These are phyloP conservation scores for Blastobotrys petasosporus DNA, from an alignment of 1,139 yeast species.

Conservation along the genomic window DNA sequence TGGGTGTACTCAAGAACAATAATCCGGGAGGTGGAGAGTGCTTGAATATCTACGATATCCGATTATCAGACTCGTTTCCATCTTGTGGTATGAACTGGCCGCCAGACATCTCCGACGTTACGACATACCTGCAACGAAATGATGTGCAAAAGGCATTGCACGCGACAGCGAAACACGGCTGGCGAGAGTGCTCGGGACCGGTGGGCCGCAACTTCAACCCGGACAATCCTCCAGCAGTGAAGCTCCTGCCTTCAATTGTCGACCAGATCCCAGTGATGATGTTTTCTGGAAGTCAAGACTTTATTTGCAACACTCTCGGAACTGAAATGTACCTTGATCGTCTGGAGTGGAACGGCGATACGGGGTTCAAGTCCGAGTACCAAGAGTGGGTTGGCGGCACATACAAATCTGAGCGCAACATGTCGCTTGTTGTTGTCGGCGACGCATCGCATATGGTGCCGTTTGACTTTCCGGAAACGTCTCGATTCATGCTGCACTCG, in stretches of 20 bases:
- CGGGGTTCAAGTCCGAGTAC: conserved; percentile 37
- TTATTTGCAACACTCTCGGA: conserved; percentile 81
- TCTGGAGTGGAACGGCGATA: conserved; percentile 61
- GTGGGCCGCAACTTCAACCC: conserved; percentile 55
- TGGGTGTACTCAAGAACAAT: conserved; percentile 17
- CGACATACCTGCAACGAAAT: conserved; percentile 51
- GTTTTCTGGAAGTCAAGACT: conserved; percentile 84
- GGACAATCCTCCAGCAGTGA: conserved; percentile 50
- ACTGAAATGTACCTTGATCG: conserved; percentile 59
- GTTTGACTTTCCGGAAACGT: conserved; percentile 63
- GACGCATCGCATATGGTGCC: conserved; percentile 96
- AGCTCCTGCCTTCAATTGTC: conserved; percentile 59
- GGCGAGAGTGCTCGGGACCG: conserved; percentile 71
- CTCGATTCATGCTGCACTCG: conserved; percentile 52
- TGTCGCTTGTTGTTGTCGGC: conserved; percentile 66
- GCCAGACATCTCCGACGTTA: conserved; percentile 52
- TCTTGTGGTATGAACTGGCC: conserved; percentile 98
- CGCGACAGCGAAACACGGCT: conserved; percentile 34
- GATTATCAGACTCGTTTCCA: conserved; percentile 67
- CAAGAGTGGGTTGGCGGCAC: conserved; percentile 19
- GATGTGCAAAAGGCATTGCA: conserved; percentile 54
- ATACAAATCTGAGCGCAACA: conserved; percentile 47
- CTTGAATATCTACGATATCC: conserved; percentile 75
- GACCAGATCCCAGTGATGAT: conserved; percentile 55
- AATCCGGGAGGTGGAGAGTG: conserved; percentile 39